These are phyloP conservation scores for Austropuccinia psidii DNA, from an alignment of 1,284 basidiomycete species.

Conservation along the genomic window DNA sequence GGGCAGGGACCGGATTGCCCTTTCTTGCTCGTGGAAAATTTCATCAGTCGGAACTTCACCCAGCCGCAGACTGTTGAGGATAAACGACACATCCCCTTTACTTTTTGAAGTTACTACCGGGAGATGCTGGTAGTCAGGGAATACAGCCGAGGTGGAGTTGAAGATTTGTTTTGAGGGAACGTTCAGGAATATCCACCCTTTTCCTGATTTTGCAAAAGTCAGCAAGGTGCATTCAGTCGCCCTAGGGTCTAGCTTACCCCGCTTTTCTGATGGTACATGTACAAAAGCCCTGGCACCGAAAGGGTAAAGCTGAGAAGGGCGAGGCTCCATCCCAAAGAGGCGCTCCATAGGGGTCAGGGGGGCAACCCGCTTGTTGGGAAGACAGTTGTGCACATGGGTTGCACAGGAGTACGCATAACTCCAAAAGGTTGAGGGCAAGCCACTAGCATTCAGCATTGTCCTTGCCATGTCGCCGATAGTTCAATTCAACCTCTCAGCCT, in stretches of 20 bases:
- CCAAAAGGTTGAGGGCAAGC: background rate
- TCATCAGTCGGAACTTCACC: background rate
- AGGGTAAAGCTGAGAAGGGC: background rate
- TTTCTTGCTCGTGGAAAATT: background rate
- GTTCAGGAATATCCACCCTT: background rate
- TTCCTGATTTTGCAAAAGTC: background rate
- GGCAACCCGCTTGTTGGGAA: background rate
- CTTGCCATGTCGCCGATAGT: background rate
- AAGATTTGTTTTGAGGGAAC: background rate
- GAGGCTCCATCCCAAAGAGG: background rate
- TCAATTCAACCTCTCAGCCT: constrained; percentile 5
- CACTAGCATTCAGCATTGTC: background rate
- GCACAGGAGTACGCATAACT: background rate
- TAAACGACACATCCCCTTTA: background rate
- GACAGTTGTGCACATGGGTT: background rate
- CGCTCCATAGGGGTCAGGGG: background rate
- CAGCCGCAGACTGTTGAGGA: background rate
- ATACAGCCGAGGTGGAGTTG: background rate
- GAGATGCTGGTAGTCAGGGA: background rate
- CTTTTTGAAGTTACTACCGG: background rate
- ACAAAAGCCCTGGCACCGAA: constrained; percentile 4
- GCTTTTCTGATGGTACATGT: background rate
- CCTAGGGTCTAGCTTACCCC: background rate
- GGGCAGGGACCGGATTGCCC: background rate
- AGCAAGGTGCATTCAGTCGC: background rate